Evolutionary conservation across 371 early-diverging fungal species (phyloP), one percentile per base, ranked within the genome.

Genomic region (Apophysomyces trapeziformis): DNA sequence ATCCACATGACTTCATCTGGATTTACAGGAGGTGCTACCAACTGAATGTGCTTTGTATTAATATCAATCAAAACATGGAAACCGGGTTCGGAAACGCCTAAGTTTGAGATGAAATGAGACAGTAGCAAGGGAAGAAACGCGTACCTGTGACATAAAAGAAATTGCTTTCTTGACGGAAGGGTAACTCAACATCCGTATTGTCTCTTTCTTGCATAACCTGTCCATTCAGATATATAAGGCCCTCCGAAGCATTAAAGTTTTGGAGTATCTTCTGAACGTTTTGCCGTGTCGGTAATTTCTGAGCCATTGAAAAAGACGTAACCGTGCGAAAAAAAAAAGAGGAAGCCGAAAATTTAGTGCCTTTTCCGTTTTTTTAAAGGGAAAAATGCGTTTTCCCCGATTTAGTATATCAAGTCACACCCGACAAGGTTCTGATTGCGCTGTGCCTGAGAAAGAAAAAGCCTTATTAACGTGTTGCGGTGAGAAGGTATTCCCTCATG

Each of bases 111-210:
- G 41, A 21, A 18, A 57, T 59, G 35, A 59, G 38, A 32, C 2
- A n/a, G 1, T 45, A n/a, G 0, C 9, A 35, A 36, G 61, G 32
- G 60, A 14, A 32, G 4, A 36, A 13, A 26, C 7, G 18, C 9
- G 44, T 77, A 77, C 82, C 82, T 5, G 91, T 89, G 39, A 89
- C 76, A 64, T 91, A 91, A 68, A 83, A 87, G 60, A 94, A 95
- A 86, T 91, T 90, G 68, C 89, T 87, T 75, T 95, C 94, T 74
- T 96, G 96, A 73, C 93, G 87, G 82, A 95, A 94, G 38, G 85
- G 74, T 26, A 83, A 82, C 72, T 92, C 90, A 47, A 87, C 86
- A 72, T 93, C 93, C 16, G 92, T 90, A 71, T 91, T 86, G 38
- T 91, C 91, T 72, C 91, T 87, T 66, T 87, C 83, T 43, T 76